phyloP scores from a whole-genome alignment of 768 basidiomycete genomes.

The Agaricus sinodeliciosus region DNA sequence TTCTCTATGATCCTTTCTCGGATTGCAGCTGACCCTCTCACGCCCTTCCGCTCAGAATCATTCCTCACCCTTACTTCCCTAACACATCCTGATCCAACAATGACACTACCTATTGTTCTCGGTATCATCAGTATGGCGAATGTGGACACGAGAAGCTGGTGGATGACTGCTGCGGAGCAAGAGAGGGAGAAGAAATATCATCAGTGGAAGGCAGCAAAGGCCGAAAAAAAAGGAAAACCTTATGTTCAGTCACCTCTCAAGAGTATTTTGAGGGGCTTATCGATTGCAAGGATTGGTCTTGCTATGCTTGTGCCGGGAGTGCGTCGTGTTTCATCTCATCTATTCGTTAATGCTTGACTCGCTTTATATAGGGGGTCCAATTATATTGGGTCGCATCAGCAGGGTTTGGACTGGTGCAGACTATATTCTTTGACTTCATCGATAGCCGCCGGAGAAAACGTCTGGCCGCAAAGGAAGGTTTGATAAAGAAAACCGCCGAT shows the following conservation, averaged over 20 bases:
- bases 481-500: constrained; percentile 2
- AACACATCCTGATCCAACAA: constrained; percentile 65
- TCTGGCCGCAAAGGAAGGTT: constrained; percentile 12
- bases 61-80: constrained; percentile 70
- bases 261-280: constrained; percentile 45
- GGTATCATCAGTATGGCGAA: constrained; percentile 75
- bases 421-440: constrained; percentile 67
- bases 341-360: constrained; percentile 7
- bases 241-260: constrained; percentile 45
- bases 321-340: constrained; percentile 16
- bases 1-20: constrained; percentile 50
- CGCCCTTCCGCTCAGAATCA: constrained; percentile 71
- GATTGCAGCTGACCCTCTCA: constrained; percentile 46
- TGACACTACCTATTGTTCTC: constrained; percentile 59
- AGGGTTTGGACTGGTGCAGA: constrained; percentile 64
- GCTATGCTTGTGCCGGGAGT: constrained; percentile 71
- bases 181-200: constrained; percentile 35
- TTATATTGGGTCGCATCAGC: constrained; percentile 80
- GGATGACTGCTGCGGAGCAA: constrained; percentile 52
- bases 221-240: constrained; percentile 39
- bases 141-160: constrained; percentile 72
- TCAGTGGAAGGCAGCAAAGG: constrained; percentile 12
- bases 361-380: constrained; percentile 50
- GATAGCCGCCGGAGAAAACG: constrained; percentile 34
- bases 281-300: constrained; percentile 61